Evolutionary conservation across 148 eudicot species (phyloP).

Genomic region (Heliamphora exappendiculata): DNA sequence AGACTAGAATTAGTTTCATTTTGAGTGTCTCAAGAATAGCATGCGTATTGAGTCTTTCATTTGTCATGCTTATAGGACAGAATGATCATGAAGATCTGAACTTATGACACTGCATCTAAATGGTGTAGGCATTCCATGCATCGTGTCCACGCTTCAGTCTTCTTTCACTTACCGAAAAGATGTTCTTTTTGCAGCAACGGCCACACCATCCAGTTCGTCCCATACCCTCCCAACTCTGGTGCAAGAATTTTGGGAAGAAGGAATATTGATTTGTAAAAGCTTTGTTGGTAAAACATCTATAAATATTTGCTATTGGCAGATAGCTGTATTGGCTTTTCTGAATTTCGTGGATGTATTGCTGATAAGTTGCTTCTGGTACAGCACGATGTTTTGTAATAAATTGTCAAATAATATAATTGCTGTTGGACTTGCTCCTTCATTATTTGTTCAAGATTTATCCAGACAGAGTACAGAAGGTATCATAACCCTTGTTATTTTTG

Average conservation of each 20-base stretch:
- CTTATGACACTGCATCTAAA: not conserved
- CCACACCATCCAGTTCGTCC: constrained; percentile 86
- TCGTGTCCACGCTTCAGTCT: not conserved
- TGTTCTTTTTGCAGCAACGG: constrained; percentile 62
- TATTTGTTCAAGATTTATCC: not conserved
- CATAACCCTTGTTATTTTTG: not conserved
- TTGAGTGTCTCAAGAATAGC: not conserved
- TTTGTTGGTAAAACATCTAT: not conserved
- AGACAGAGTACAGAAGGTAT: not conserved
- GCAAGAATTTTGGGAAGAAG: constrained; percentile 95
- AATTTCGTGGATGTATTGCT: not conserved
- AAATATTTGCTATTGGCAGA: constrained; percentile 11
- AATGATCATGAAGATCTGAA: not conserved
- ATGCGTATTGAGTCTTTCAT: not conserved
- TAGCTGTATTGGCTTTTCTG: not conserved
- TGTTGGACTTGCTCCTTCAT: not conserved
- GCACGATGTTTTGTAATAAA: not conserved
- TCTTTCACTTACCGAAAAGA: not conserved
- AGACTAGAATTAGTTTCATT: not conserved
- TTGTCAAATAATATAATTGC: not conserved
- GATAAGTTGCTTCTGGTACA: not conserved
- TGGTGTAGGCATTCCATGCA: not conserved
- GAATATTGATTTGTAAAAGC: constrained; percentile 38
- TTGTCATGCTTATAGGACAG: not conserved
- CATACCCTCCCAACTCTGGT: constrained; percentile 95